Percentiles rank a stretch among this genome's conserved stretches.
These are phyloP conservation scores for Trichoderma gracile DNA, from an alignment of 2,329 filamentous ascomycete species.

Conservation along the genomic window DNA sequence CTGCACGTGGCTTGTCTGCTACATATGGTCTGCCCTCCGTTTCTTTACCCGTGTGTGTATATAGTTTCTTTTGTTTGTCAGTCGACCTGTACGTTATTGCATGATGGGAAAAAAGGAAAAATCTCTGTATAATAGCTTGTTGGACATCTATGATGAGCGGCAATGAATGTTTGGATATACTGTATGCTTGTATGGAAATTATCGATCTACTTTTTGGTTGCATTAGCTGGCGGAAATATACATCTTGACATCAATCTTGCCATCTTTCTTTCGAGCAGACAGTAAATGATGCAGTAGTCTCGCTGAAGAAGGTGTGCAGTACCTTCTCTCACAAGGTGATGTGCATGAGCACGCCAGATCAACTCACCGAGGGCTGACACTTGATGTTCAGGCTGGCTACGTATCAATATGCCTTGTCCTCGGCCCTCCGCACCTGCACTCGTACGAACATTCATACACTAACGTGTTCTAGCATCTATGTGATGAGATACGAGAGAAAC, in stretches of 20 bases:
- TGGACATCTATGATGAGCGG: conserved; percentile 18
- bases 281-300: no score
- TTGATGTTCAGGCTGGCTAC: not conserved
- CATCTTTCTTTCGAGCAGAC: not conserved
- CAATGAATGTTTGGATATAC: conserved; percentile 20
- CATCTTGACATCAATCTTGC: conserved; percentile 12
- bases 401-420: no score
- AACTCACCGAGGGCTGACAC: not conserved
- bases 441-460: not conserved
- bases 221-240: conserved; percentile 18
- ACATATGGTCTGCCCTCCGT: not conserved
- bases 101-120: conserved; percentile 15
- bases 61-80: not conserved
- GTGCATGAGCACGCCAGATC: not conserved
- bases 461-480: not conserved
- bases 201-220: conserved; percentile 1
- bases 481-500: not conserved
- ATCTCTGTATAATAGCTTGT: conserved; percentile 21
- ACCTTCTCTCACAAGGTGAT: not conserved
- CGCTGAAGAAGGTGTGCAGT: no score
- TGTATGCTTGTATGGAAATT: not conserved
- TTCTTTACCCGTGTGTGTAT: not conserved
- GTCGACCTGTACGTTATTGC: conserved; percentile 12
- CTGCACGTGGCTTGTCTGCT: not conserved
- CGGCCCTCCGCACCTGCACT: not conserved